These are phyloP conservation scores for Meredithiella fracta DNA, from an alignment of 2,329 filamentous ascomycete species.

Conservation along the genomic window DNA sequence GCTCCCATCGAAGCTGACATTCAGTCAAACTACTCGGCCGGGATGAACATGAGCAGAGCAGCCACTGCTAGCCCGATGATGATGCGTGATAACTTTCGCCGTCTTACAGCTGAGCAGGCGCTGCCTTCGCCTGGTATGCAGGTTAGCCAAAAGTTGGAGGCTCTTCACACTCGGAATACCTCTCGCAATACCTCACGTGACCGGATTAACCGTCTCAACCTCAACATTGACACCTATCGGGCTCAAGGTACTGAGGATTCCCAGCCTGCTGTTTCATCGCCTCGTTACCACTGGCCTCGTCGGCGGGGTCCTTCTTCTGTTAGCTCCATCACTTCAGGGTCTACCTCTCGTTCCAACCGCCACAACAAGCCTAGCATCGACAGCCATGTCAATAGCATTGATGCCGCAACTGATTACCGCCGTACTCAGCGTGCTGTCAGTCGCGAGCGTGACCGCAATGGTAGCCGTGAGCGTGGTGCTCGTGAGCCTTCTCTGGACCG, in stretches of 20 bases:
- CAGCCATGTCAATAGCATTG: conserved; percentile 73
- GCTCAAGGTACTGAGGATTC: not conserved
- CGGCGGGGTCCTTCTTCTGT: conserved; percentile 36
- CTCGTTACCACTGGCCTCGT: conserved; percentile 39
- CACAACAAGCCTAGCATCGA: conserved; percentile 52
- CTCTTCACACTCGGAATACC: conserved; percentile 46
- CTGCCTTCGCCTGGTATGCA: conserved; percentile 46
- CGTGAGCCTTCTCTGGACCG: conserved; percentile 54
- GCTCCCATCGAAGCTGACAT: conserved; percentile 3
- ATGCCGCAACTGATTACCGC: conserved; percentile 50
- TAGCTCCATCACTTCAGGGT: conserved; percentile 40
- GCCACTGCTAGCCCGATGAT: conserved; percentile 53
- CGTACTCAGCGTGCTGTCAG: not conserved
- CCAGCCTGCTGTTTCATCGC: conserved; percentile 36
- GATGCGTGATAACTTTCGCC: conserved; percentile 32
- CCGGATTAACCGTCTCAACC: conserved; percentile 37
- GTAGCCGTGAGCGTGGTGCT: conserved; percentile 25
- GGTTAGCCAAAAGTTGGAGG: conserved; percentile 42
- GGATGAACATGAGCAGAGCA: conserved; percentile 41
- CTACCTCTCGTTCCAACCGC: conserved; percentile 31
- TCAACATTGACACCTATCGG: conserved; percentile 29
- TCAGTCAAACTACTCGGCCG: conserved; percentile 20
- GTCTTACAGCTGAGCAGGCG: conserved; percentile 22
- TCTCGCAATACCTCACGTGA: conserved; percentile 63
- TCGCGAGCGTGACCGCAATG: not conserved